These are phyloP conservation scores for Neurospora africana DNA, from an alignment of 495 filamentous ascomycete species.

Conservation along the genomic window DNA sequence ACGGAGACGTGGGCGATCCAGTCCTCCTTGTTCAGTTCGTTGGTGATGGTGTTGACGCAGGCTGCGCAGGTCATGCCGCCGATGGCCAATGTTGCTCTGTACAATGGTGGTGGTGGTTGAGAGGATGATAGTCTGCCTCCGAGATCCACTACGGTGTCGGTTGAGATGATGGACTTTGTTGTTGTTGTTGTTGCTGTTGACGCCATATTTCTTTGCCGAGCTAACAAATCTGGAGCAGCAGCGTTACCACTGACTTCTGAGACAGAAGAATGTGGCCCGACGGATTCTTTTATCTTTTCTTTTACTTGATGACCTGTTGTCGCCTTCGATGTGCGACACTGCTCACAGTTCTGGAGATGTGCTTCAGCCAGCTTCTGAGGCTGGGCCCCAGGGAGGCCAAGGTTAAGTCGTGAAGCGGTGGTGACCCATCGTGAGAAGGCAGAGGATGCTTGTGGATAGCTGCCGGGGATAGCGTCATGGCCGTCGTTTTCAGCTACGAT, in stretches of 20 bases:
- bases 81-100: slow-evolving; percentile 56
- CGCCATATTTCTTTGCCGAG: slow-evolving; percentile 5
- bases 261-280: not conserved
- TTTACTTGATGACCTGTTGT: not conserved
- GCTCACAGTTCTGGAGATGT: slow-evolving; percentile 25
- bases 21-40: slow-evolving; percentile 49
- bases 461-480: not conserved
- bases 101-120: slow-evolving; percentile 13
- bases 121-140: not conserved
- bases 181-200: not conserved
- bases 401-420: slow-evolving; percentile 1
- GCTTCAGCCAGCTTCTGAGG: slow-evolving; percentile 8
- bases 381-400: not conserved
- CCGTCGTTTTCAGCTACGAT: not conserved
- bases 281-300: not conserved
- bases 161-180: slow-evolving; percentile 12
- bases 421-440: slow-evolving; percentile 20
- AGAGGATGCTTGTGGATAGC: not conserved
- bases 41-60: slow-evolving; percentile 59
- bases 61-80: slow-evolving; percentile 78
- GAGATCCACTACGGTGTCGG: slow-evolving; percentile 11
- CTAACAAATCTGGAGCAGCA: not conserved
- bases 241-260: not conserved
- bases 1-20: slow-evolving; percentile 56
- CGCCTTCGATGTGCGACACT: slow-evolving; percentile 14